Percentiles rank a stretch among this genome's conserved stretches.
Evolutionary conservation across 768 basidiomycete genomes (phyloP).

Genomic region (Boletus vinaceobasis): DNA sequence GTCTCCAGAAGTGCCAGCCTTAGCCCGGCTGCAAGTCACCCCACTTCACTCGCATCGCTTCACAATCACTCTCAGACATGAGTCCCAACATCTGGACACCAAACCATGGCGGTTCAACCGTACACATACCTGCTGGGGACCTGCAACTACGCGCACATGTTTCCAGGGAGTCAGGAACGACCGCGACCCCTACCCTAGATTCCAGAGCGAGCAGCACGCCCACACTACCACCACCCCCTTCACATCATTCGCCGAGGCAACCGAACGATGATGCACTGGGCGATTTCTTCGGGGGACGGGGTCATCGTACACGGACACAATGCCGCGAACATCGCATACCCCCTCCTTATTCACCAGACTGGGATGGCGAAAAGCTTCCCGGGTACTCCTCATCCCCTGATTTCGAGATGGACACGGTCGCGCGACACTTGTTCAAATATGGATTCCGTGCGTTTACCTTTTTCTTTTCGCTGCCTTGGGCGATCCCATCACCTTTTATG

Average conservation of each 20-base stretch:
- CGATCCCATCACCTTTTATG: background rate
- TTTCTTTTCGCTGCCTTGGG: background rate
- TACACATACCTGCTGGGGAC: constrained; percentile 14
- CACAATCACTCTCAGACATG: constrained; percentile 8
- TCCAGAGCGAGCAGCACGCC: constrained; percentile 16
- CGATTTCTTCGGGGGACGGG: constrained; percentile 32
- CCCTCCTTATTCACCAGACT: constrained; percentile 47
- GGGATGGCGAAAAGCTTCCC: constrained; percentile 32
- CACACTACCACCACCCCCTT: constrained; percentile 18
- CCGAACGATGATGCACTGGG: constrained; percentile 28
- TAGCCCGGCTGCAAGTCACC: constrained; percentile 11
- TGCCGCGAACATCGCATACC: constrained; percentile 21
- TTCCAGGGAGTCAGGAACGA: constrained; percentile 23
- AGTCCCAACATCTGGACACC: constrained; percentile 11
- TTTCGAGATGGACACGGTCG: constrained; percentile 52
- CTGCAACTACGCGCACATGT: constrained; percentile 21
- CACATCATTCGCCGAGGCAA: constrained; percentile 26
- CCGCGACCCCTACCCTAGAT: constrained; percentile 10
- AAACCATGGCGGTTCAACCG: background rate
- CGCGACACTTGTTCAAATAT: constrained; percentile 60
- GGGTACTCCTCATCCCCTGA: constrained; percentile 23
- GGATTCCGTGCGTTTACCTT: constrained; percentile 48
- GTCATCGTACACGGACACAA: constrained; percentile 23
- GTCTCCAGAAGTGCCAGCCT: background rate
- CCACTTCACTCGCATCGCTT: constrained; percentile 1